Percentiles rank a stretch among this genome's conserved stretches.
These are phyloP conservation scores for Podila horticola DNA, from an alignment of 192 early-diverging fungal species.

Conservation along the genomic window DNA sequence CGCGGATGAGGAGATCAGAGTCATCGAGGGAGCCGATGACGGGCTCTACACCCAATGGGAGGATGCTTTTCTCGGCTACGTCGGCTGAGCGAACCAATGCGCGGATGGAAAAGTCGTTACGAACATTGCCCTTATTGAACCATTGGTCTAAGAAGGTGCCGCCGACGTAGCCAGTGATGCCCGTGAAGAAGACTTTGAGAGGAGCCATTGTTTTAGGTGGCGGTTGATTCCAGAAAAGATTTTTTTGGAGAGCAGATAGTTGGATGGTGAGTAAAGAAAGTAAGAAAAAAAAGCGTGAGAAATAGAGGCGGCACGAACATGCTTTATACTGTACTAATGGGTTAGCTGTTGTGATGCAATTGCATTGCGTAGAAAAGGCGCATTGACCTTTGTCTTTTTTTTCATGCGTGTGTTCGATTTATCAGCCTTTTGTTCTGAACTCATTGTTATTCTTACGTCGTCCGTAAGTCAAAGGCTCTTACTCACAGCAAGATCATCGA, in stretches of 20 bases:
- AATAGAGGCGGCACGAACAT: neutral
- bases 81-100: neutral
- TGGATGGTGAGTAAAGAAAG: neutral
- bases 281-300: neutral
- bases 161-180: constrained; percentile 17
- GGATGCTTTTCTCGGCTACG: neutral
- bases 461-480: no score
- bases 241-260: neutral
- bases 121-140: neutral
- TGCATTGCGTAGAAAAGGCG: no score
- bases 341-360: no score
- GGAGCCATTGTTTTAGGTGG: neutral
- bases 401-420: no score
- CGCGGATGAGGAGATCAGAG: neutral
- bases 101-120: neutral
- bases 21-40: constrained; percentile 9
- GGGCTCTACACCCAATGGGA: constrained; percentile 1
- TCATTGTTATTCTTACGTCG: no score
- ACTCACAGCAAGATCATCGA: no score
- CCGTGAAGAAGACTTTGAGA: neutral
- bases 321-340: no score
- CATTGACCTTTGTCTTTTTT: no score
- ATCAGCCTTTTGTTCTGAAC: no score
- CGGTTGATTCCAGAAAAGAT: no score
- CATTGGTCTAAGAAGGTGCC: neutral